A percentile compares a stretch with the other conserved stretches of the same genome.
These are phyloP conservation scores for Irineochytrium annulatum DNA, from an alignment of 192 early-diverging fungal genomes.

Conservation along the genomic window DNA sequence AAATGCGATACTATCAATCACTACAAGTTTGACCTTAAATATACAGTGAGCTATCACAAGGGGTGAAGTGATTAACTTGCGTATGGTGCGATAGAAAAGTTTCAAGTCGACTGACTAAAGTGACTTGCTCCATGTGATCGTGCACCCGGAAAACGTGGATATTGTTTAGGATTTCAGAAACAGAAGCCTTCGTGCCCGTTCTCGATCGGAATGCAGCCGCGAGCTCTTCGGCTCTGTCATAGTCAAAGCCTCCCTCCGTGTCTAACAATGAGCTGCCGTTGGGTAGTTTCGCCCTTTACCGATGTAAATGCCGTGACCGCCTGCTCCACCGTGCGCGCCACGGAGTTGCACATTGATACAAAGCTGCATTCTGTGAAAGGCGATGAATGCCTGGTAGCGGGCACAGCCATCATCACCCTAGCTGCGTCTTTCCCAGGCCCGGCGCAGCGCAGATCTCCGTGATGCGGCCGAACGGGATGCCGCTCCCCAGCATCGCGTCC, in stretches of 20 bases:
- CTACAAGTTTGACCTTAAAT: conserved; percentile 34
- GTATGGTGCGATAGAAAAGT: conserved; percentile 12
- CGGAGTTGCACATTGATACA: conserved; percentile 41
- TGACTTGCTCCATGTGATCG: conserved; percentile 27
- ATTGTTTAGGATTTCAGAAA: conserved; percentile 17
- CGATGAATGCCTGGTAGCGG: neutral
- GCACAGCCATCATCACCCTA: conserved; percentile 26
- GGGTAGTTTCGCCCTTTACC: conserved; percentile 15
- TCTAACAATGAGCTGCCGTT: conserved; percentile 11
- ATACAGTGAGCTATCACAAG: neutral
- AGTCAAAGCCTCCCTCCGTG: conserved; percentile 44
- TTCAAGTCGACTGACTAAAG: conserved; percentile 27
- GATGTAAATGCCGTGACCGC: conserved; percentile 38
- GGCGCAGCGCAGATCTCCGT: conserved; percentile 49
- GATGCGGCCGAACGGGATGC: conserved; percentile 38
- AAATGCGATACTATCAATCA: conserved; percentile 45
- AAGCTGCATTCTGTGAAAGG: conserved; percentile 38
- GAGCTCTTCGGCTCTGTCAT: conserved; percentile 33
- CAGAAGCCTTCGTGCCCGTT: neutral
- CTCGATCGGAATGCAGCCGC: neutral
- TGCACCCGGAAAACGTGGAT: conserved; percentile 34
- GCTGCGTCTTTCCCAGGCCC: conserved; percentile 51
- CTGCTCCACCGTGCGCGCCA: conserved; percentile 10
- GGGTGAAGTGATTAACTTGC: conserved; percentile 10
- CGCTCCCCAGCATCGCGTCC: conserved; percentile 41